These are phyloP conservation scores for Lathyrus oleraceus DNA, from an alignment of 306 rosid genomes.

Conservation along the genomic window DNA sequence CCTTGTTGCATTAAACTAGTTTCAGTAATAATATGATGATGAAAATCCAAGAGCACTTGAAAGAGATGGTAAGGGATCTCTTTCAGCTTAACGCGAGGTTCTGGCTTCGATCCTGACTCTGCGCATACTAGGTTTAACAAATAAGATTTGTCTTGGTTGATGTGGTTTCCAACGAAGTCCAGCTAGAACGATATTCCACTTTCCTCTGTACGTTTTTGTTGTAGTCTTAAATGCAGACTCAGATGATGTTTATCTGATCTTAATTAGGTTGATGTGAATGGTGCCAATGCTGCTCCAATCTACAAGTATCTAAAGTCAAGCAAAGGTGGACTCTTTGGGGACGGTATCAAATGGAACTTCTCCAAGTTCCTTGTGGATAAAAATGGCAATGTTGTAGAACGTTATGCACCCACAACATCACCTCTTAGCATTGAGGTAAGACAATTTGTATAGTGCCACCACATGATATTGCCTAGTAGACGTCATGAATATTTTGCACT, in stretches of 20 bases:
- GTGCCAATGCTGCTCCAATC: constrained; percentile 66
- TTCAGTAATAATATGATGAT: too few species aligned
- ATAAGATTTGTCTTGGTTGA: background rate
- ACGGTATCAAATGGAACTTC: constrained; percentile 88
- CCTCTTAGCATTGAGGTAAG: constrained; percentile 93
- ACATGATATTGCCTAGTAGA: background rate
- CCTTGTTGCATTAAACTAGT: too few species aligned
- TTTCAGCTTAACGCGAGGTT: too few species aligned
- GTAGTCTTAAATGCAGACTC: background rate
- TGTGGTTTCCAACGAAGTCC: background rate
- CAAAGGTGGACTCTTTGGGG: constrained; percentile 93
- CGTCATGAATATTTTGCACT: background rate
- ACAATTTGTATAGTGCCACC: constrained; percentile 5
- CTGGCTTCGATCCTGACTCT: too few species aligned
- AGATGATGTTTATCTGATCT: constrained; percentile 3
- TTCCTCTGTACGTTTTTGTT: background rate
- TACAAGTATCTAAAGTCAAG: constrained; percentile 83
- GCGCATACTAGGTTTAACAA: background rate
- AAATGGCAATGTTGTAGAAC: constrained; percentile 85
- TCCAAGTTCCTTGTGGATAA: constrained; percentile 88
- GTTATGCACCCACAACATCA: constrained; percentile 94
- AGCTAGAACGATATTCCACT: background rate
- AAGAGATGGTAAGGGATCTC: too few species aligned
- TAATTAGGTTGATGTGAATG: constrained; percentile 82
- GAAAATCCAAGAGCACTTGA: too few species aligned